phyloP scores from a whole-genome alignment of 495 filamentous ascomycete species.

The Staphylotrichum longicolle region DNA sequence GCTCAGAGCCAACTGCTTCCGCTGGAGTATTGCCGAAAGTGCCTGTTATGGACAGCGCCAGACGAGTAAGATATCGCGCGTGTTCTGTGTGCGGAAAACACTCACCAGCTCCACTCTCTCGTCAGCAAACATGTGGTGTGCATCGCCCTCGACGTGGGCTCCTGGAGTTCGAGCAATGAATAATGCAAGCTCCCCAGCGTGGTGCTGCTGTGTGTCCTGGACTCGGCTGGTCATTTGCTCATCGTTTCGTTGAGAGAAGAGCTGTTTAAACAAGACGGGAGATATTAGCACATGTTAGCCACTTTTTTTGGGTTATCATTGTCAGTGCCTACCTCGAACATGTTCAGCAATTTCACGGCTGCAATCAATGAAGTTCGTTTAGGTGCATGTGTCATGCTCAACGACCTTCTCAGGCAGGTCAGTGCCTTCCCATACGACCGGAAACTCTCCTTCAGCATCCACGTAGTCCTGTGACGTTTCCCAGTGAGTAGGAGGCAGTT shows the following conservation, averaged over 20 bases:
- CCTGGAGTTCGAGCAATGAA: conserved; percentile 17
- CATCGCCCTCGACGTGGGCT: conserved; percentile 16
- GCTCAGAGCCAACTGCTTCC: conserved; percentile 22
- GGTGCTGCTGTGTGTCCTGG: conserved; percentile 19
- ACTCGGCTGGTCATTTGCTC: neutral
- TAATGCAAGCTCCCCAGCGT: conserved; percentile 22
- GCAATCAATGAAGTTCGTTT: conserved; percentile 6
- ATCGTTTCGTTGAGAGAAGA: neutral
- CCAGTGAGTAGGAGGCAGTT: conserved; percentile 17
- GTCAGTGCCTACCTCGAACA: conserved; percentile 21
- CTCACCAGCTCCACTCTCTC: conserved; percentile 22
- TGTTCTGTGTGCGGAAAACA: neutral
- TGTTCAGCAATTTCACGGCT: conserved; percentile 19
- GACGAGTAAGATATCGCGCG: too few relatives aligned
- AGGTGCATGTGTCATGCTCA: neutral
- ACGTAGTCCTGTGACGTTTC: neutral
- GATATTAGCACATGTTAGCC: neutral
- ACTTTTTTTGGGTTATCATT: neutral
- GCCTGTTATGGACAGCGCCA: conserved; percentile 1
- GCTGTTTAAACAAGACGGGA: neutral
- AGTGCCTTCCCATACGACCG: conserved; percentile 17
- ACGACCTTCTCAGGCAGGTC: conserved; percentile 10
- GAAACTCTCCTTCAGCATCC: conserved; percentile 18
- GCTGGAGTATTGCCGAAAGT: conserved; percentile 20
- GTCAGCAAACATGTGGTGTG: conserved; percentile 24